Percentiles rank a stretch among this genome's conserved stretches.
These are phyloP conservation scores for Tulasnella calospora DNA, from an alignment of 768 basidiomycete species.

Conservation along the genomic window DNA sequence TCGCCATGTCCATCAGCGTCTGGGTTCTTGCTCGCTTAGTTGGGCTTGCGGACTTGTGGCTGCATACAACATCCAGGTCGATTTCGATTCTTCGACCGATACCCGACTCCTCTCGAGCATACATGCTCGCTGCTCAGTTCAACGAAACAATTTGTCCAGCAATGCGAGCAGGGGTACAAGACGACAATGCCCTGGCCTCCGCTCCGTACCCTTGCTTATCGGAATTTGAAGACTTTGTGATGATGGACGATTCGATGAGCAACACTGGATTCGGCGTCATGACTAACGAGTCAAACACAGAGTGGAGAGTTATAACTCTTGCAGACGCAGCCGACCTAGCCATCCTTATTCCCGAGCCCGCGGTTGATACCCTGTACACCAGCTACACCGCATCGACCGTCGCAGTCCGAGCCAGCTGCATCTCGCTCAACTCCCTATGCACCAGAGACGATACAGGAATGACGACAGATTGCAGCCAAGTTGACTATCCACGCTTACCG, in stretches of 20 bases:
- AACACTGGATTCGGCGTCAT: neutral
- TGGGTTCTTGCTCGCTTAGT: neutral
- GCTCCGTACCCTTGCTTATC: neutral
- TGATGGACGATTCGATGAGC: neutral
- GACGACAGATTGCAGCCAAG: neutral
- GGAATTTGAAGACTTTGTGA: neutral
- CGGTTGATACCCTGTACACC: neutral
- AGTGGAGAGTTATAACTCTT: neutral
- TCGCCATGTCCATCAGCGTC: neutral
- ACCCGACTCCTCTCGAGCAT: neutral
- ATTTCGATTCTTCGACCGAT: neutral
- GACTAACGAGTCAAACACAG: neutral
- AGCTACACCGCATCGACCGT: neutral
- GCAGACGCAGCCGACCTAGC: neutral
- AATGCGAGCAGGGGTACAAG: neutral
- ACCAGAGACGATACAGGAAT: neutral
- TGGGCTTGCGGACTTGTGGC: neutral
- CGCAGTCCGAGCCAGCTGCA: neutral
- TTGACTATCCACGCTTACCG: neutral
- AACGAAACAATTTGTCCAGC: slow-evolving; percentile 1
- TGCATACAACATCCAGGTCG: slow-evolving; percentile 5
- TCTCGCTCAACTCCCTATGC: neutral
- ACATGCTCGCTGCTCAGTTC: slow-evolving; percentile 1
- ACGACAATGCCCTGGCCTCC: neutral
- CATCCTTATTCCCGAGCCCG: neutral